Conservation (phyloP, 177 flowering plant genomes). For the Vitis hybrid region DNA sequence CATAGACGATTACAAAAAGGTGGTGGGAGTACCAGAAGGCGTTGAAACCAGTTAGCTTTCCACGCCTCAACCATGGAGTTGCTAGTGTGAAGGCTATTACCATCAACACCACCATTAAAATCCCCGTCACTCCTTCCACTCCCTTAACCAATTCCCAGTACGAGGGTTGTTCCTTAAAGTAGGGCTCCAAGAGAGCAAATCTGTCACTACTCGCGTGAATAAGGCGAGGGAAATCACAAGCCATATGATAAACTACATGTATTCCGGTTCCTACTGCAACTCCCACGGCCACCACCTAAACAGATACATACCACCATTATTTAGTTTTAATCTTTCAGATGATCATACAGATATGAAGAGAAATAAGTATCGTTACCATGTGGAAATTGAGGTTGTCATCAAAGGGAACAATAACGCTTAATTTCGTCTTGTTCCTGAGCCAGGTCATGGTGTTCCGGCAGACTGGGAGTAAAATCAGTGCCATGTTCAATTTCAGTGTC, state of each 20-base stretch:
- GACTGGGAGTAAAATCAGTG: conserved; percentile 3
- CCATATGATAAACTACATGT: conserved; percentile 7
- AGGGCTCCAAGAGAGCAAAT: not conserved
- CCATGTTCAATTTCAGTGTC: conserved; percentile 4
- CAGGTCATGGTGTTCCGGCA: not conserved
- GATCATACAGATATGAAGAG: too few relatives aligned
- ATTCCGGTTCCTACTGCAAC: conserved; percentile 2
- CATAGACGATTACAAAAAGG: conserved; percentile 13
- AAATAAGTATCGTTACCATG: not conserved
- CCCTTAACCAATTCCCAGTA: conserved; percentile 4
- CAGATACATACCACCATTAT: too few relatives aligned
- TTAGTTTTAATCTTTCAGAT: too few relatives aligned
- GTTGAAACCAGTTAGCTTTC: conserved; percentile 11
- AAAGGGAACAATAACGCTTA: conserved; percentile 2
- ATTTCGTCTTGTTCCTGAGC: not conserved
- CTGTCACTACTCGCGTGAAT: not conserved
- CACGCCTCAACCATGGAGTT: conserved; percentile 4
- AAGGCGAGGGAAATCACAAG: conserved; percentile 14
- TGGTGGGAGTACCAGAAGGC: conserved; percentile 21
- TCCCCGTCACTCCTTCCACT: conserved; percentile 16
- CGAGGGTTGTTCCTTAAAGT: not conserved
- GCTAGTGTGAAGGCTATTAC: conserved; percentile 16
- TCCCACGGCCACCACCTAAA: not conserved
- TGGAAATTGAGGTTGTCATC: conserved; percentile 9
- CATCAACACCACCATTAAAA: conserved; percentile 17